phyloP scores from a whole-genome alignment of 495 filamentous ascomycete genomes.

The Aspergillus bertholletiae region DNA sequence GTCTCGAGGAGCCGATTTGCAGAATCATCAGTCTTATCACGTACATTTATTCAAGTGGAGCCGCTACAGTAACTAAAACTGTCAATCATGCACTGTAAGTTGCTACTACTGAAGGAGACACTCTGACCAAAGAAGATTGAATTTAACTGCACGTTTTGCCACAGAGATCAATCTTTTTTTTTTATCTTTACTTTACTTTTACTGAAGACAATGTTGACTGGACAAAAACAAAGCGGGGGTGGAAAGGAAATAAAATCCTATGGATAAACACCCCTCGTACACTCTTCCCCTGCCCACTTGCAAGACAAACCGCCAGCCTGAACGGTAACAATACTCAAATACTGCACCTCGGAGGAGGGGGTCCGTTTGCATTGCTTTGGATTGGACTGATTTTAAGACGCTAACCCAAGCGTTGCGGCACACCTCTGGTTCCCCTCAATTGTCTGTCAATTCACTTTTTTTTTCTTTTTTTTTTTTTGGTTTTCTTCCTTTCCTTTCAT shows the following conservation, averaged over 20 bases:
- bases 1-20: not conserved
- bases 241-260: not conserved
- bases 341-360: not conserved
- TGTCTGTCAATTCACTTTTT: constrained; percentile 56
- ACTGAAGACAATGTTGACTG: not conserved
- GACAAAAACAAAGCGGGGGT: not conserved
- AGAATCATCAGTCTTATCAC: constrained; percentile 1
- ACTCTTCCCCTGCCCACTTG: too few species aligned
- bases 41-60: not conserved
- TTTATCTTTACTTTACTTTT: not conserved
- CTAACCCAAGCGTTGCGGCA: not conserved
- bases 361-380: not conserved
- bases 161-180: not conserved
- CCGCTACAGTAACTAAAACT: not conserved
- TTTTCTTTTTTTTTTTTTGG: too few species aligned
- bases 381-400: not conserved
- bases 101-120: not conserved
- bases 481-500: too few species aligned
- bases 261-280: not conserved
- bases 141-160: not conserved
- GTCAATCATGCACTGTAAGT: not conserved
- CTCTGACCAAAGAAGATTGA: not conserved
- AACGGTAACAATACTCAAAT: not conserved
- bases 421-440: not conserved
- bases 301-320: not conserved